Conservation (phyloP, 225 moss, liverwort and hornwort species). For the Sphagnum contortum region DNA sequence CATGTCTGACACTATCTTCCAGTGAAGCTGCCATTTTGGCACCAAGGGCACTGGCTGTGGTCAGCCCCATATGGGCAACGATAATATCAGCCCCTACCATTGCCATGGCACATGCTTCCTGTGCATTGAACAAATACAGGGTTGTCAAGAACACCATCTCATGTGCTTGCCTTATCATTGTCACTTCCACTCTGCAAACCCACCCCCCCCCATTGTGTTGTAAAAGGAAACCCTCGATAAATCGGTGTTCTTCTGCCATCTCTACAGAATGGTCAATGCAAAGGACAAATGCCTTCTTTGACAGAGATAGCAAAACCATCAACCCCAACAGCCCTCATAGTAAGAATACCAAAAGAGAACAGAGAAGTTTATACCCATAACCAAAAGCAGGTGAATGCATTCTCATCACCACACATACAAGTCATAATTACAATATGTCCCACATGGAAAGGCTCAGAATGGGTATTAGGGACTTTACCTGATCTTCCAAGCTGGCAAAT, state of each 20-base stretch:
- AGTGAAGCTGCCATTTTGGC: conserved; percentile 65
- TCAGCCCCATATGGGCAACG: conserved; percentile 94
- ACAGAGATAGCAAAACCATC: not conserved
- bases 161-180: conserved; percentile 83
- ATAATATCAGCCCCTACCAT: conserved; percentile 92
- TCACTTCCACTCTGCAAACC: conserved; percentile 75
- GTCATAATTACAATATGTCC: too few relatives aligned
- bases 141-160: conserved; percentile 89
- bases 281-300: too few relatives aligned
- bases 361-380: conserved; percentile 41
- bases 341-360: too few relatives aligned
- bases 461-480: too few relatives aligned
- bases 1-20: conserved; percentile 69
- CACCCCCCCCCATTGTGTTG: not conserved
- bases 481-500: too few relatives aligned
- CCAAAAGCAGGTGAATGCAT: conserved; percentile 58
- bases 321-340: too few relatives aligned
- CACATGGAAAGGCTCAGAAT: too few relatives aligned
- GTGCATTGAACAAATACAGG: conserved; percentile 72
- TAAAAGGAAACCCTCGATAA: conserved; percentile 7
- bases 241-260: conserved; percentile 1
- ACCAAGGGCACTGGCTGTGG: conserved; percentile 83
- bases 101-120: conserved; percentile 85
- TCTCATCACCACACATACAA: too few relatives aligned
- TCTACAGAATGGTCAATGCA: not conserved